A percentile compares a stretch with the other conserved stretches of the same genome.
phyloP scores from a whole-genome alignment of 1,139 yeast genomes.

The Candida dubliniensis region DNA sequence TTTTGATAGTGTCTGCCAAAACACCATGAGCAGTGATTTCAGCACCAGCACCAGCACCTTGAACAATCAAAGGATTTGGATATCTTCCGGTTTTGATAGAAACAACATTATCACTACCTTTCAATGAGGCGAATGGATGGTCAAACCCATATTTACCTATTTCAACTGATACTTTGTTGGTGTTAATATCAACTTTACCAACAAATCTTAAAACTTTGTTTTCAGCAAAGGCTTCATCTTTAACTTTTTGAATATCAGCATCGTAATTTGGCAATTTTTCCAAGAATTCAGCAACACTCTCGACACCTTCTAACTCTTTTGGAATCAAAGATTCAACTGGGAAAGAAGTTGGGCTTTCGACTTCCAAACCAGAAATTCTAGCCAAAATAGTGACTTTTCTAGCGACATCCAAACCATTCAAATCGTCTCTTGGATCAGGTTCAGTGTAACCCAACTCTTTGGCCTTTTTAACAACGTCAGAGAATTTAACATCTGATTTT shows the following conservation, averaged over 20 bases:
- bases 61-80: conserved; percentile 87
- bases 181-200: conserved; percentile 80
- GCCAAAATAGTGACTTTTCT: conserved; percentile 96
- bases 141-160: conserved; percentile 80
- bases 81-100: conserved; percentile 90
- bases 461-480: conserved; percentile 87
- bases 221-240: conserved; percentile 78
- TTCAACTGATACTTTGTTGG: conserved; percentile 74
- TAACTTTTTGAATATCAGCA: conserved; percentile 69
- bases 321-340: conserved; percentile 94
- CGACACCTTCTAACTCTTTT: conserved; percentile 71
- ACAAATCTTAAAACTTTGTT: conserved; percentile 90
- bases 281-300: conserved; percentile 76
- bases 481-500: conserved; percentile 63
- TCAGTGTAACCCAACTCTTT: conserved; percentile 94
- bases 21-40: conserved; percentile 99
- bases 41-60: conserved; percentile 99
- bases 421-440: conserved; percentile 98
- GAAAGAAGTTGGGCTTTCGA: conserved; percentile 92
- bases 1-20: conserved; percentile 85
- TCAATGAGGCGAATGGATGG: conserved; percentile 93
- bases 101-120: conserved; percentile 95
- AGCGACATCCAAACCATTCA: conserved; percentile 97
- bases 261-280: conserved; percentile 81
- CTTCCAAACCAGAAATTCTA: conserved; percentile 82